These are phyloP conservation scores for Psilocybe cyanescens DNA, from an alignment of 768 basidiomycete species.

Conservation along the genomic window DNA sequence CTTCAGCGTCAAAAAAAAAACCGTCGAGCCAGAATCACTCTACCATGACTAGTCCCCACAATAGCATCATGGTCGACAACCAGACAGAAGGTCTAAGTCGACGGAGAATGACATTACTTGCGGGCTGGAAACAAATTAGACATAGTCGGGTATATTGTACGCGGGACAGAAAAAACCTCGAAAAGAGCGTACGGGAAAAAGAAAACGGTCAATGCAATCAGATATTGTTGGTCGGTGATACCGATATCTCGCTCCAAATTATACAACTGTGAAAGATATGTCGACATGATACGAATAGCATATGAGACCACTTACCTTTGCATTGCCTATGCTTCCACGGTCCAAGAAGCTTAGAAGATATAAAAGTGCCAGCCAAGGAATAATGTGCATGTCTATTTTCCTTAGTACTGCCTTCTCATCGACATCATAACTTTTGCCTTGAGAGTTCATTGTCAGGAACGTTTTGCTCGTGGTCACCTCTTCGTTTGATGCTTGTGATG, in stretches of 20 bases:
- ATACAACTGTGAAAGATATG: conserved; percentile 49
- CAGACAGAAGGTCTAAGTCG: conserved; percentile 69
- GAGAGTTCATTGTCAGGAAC: conserved; percentile 1
- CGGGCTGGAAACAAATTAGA: conserved; percentile 42
- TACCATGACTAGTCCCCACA: conserved; percentile 56
- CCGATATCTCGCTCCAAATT: conserved; percentile 57
- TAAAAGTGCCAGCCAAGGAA: conserved; percentile 77
- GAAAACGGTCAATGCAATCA: conserved; percentile 73
- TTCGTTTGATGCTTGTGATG: conserved; percentile 9
- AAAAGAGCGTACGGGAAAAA: conserved; percentile 77
- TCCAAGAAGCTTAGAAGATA: conserved; percentile 78
- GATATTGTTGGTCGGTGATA: conserved; percentile 66
- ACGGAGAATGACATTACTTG: conserved; percentile 64
- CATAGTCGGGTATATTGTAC: background rate
- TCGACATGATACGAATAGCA: background rate
- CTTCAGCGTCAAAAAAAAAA: background rate
- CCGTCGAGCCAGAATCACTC: conserved; percentile 3
- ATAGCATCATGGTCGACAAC: conserved; percentile 53
- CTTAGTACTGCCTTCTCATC: conserved; percentile 60
- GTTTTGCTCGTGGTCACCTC: conserved; percentile 5
- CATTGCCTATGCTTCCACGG: conserved; percentile 73
- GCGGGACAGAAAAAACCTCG: conserved; percentile 45
- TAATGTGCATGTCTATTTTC: conserved; percentile 66
- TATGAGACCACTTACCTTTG: conserved; percentile 49
- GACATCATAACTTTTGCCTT: conserved; percentile 24